Evolutionary conservation across 257 asterid genomes (phyloP), one percentile per base, ranked within the genome.

Genomic region (Solanum tacnaense): DNA sequence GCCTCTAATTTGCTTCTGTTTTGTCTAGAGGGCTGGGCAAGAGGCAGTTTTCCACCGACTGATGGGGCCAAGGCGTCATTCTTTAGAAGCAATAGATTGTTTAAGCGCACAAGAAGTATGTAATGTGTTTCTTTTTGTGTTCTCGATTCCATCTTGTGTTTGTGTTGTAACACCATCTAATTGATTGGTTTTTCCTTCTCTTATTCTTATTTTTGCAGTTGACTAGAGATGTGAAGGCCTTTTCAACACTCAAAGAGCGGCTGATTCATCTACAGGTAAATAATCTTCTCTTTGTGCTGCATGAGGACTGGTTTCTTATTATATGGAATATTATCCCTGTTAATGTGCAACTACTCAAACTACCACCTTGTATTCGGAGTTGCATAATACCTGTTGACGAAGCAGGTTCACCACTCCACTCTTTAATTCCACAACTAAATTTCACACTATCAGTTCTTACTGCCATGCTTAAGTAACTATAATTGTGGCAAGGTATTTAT

Each of bases 61-160:
- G 89, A 94, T 92, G 98, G 96, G 99, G 82, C 98, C 98, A 70
- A 86, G 92, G 15, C 90, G 62, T 89, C 99, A 96, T 89, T 86
- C 98, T 74, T 89, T 97, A 56, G 89, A 90, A 68, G 92, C 87
- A 60, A 93, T 97, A 84, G 98, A 94, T 88, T 65, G 88, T 83
- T 89, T 97, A 89, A 95, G 88, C 87, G 89, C 92, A 68, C 92
- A 90, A 84, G 90, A 87, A 87, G 99, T 96, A 92, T 27, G 79
- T 25, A 65, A 74, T 46, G 89, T 56, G 88, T 74, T 68, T 90
- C 88, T 85, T 79, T 52, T 87, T 31, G 70, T 82, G 86, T 82
- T 82, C 11, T 29, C 21, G 41, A 29, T 31, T 82, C 70, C 44
- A 31, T 78, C 58, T 36, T 39, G 58, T 16, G 11, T 70, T 82